phyloP scores from a whole-genome alignment of 2,329 filamentous ascomycete genomes.

The Fusarium sp. region DNA sequence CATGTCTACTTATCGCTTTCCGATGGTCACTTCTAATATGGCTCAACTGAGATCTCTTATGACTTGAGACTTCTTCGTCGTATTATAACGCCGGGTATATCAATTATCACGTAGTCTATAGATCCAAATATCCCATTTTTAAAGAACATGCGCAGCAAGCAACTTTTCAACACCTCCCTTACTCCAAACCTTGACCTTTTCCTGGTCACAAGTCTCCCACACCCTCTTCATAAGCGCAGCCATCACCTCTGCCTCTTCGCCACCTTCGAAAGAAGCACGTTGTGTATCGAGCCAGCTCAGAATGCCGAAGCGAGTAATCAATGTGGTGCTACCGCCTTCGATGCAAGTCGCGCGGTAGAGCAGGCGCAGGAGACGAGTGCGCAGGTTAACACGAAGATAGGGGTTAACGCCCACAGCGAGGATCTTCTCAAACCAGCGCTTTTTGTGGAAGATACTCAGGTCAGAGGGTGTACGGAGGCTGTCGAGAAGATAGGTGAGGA shows the following conservation, averaged over 20 bases:
- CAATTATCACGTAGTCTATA: slow-evolving; percentile 25
- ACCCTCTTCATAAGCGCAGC: slow-evolving; percentile 68
- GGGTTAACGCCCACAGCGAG: slow-evolving; percentile 77
- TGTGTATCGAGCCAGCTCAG: slow-evolving; percentile 80
- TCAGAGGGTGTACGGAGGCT: slow-evolving; percentile 71
- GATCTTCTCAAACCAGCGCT: slow-evolving; percentile 79
- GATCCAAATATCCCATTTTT: slow-evolving; percentile 6
- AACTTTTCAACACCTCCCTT: slow-evolving; percentile 58
- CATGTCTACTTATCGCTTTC: not conserved
- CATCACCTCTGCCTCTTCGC: slow-evolving; percentile 62
- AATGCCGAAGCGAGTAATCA: slow-evolving; percentile 80
- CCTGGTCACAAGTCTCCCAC: slow-evolving; percentile 74
- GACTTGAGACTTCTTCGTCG: not conserved
- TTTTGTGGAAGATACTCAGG: slow-evolving; percentile 70
- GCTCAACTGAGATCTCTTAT: not conserved
- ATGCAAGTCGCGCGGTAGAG: slow-evolving; percentile 76
- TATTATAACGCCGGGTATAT: slow-evolving; percentile 39
- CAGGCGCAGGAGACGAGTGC: slow-evolving; percentile 70
- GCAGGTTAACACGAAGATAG: slow-evolving; percentile 69
- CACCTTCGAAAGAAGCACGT: slow-evolving; percentile 57
- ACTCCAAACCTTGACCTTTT: slow-evolving; percentile 76
- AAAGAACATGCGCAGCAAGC: slow-evolving; percentile 32
- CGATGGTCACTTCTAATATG: not conserved
- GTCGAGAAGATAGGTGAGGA: slow-evolving; percentile 77
- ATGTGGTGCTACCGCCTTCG: slow-evolving; percentile 79